Evolutionary conservation across 306 rosid species (phyloP).

Genomic region (Malus fusca): DNA sequence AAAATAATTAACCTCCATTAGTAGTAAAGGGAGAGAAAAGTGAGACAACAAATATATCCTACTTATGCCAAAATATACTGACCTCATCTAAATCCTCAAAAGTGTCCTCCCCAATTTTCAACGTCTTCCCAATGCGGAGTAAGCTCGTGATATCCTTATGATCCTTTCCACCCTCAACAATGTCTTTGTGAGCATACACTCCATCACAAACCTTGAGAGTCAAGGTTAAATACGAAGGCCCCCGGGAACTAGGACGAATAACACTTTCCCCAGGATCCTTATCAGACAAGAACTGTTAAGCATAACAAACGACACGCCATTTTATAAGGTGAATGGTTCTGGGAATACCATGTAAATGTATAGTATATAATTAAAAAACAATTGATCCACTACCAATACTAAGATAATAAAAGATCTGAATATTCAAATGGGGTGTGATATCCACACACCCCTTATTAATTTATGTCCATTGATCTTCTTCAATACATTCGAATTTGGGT

Average conservation of each 20-base stretch:
- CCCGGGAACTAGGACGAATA: slow-evolving; percentile 89
- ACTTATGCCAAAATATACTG: slow-evolving; percentile 1
- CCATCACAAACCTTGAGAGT: slow-evolving; percentile 92
- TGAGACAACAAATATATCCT: neutral
- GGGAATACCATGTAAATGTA: neutral
- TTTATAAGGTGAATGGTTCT: neutral
- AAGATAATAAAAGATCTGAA: neutral
- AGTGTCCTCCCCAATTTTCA: slow-evolving; percentile 96
- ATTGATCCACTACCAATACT: neutral
- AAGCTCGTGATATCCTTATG: slow-evolving; percentile 93
- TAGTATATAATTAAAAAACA: neutral
- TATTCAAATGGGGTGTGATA: neutral
- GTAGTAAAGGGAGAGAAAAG: neutral
- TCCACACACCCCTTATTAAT: too few relatives aligned
- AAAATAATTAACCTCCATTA: neutral
- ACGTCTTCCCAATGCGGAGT: slow-evolving; percentile 89
- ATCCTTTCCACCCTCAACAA: slow-evolving; percentile 96
- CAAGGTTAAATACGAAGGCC: slow-evolving; percentile 81
- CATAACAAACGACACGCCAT: neutral
- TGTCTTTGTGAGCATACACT: slow-evolving; percentile 96
- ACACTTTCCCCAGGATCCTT: slow-evolving; percentile 98
- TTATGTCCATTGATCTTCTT: too few relatives aligned
- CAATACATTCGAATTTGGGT: too few relatives aligned
- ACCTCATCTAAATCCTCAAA: slow-evolving; percentile 99
- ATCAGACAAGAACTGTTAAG: slow-evolving; percentile 73